phyloP scores from a whole-genome alignment of 2,329 filamentous ascomycete species.

The Colletotrichum navitas region DNA sequence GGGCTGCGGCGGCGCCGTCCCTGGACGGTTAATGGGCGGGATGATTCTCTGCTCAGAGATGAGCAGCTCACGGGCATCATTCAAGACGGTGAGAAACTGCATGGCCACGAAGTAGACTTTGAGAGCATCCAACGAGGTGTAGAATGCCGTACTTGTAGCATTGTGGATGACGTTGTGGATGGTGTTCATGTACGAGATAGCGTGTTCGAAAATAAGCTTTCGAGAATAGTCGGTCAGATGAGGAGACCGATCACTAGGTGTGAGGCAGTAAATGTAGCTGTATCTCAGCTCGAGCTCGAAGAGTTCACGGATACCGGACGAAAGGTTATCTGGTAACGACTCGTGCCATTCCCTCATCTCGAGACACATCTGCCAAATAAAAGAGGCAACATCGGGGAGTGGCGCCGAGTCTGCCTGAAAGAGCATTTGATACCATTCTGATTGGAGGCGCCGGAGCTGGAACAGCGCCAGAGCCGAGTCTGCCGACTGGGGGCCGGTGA shows the following conservation, averaged over 20 bases:
- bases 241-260: conserved; percentile 81
- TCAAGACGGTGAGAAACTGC: conserved; percentile 72
- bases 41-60: conserved; percentile 63
- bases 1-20: conserved; percentile 64
- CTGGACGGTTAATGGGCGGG: conserved; percentile 58
- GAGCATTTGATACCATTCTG: conserved; percentile 88
- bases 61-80: conserved; percentile 65
- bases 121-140: conserved; percentile 90
- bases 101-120: conserved; percentile 82
- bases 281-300: conserved; percentile 93
- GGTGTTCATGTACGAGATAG: conserved; percentile 82
- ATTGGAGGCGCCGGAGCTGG: conserved; percentile 86
- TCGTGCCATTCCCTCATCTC: conserved; percentile 87
- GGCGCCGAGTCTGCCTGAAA: conserved; percentile 81
- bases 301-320: conserved; percentile 76
- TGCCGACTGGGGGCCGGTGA: conserved; percentile 63
- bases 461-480: conserved; percentile 84
- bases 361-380: conserved; percentile 81
- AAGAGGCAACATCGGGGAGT: conserved; percentile 76
- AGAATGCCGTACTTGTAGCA: conserved; percentile 72
- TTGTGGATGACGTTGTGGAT: conserved; percentile 77
- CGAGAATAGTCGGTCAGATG: conserved; percentile 82
- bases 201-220: conserved; percentile 86
- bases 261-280: conserved; percentile 90
- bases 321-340: conserved; percentile 75